Evolutionary conservation across 2,329 filamentous ascomycete species (phyloP), one percentile per base, ranked within the genome.

Genomic region (Coniochaeta ligniaria): DNA sequence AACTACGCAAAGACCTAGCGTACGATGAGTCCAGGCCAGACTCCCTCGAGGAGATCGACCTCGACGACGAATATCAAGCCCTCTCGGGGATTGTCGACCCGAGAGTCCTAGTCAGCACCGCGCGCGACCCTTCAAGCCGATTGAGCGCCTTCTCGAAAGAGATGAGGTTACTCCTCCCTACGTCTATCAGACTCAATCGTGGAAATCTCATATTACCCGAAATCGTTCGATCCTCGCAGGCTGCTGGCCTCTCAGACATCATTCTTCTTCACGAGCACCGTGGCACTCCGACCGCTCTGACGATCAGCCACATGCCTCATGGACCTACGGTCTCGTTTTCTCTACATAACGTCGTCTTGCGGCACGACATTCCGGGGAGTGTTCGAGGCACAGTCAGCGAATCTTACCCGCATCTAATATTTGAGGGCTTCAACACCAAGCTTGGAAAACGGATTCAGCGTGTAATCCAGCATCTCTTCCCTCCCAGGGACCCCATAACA

Each of bases 71-170:
- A 76, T 98, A 97, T 73, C 86, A 89, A 26, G 87, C 93, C 66
- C 84, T 97, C 0, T 95, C 90, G n/a, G 95, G 95, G 35, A 86
- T 98, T 24, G n/a, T 28, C 62, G 66, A 69, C n/a, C 66, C 94
- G 7, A 83, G 93, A 59, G 87, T 96, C 4, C 83, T 98, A 7
- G 91, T 97, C 58, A 96, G 94, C 26, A 99, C 95, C 3, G 95
- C 90, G 54, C 85, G 95, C 70, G 90, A 94, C 66, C 94, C 95
- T 22, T 94, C 89, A 33, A 89, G 90, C 56, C 83, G 95, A 59
- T 80, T 99, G 9, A 84, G 86, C n/a, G 88, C 91, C 0, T 99
- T 99, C 70, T 89, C 92, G 33, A 98, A 99, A 73, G 95, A 98
- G 28, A 68, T 71, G 11, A 88, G 69, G 55, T 78, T 96, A 22